Evolutionary conservation across 148 eudicot genomes (phyloP).

Genomic region (Rhododendron kiyosumense): DNA sequence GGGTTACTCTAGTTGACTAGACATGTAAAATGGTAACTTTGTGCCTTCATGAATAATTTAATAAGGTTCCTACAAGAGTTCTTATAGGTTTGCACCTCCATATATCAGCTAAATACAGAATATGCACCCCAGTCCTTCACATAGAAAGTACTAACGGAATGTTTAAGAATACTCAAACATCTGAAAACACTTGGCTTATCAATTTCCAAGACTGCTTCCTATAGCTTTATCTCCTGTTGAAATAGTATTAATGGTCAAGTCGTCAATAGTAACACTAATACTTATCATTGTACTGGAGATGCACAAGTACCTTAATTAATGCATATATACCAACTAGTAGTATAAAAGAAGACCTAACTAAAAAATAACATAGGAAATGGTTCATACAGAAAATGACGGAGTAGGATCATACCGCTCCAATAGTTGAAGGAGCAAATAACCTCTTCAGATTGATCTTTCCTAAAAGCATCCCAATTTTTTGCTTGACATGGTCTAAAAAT

Average conservation of each 20-base stretch:
- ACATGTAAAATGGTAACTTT: neutral
- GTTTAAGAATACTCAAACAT: neutral
- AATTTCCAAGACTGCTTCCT: neutral
- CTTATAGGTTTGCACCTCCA: neutral
- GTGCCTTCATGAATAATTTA: neutral
- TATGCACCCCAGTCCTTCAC: neutral
- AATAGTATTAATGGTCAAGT: neutral
- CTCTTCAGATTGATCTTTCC: conserved; percentile 33
- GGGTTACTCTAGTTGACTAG: neutral
- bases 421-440: conserved; percentile 51
- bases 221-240: neutral
- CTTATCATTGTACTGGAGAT: neutral
- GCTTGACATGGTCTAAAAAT: conserved; percentile 16
- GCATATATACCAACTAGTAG: neutral
- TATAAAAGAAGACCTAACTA: neutral
- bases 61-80: neutral
- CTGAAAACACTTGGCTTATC: neutral
- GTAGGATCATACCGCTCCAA: conserved; percentile 40
- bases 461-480: conserved; percentile 11
- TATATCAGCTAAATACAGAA: neutral
- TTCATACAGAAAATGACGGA: neutral
- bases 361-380: neutral
- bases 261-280: neutral
- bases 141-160: neutral
- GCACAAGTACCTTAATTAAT: neutral